phyloP scores from a whole-genome alignment of 257 asterid species.

The Vinca minor region DNA sequence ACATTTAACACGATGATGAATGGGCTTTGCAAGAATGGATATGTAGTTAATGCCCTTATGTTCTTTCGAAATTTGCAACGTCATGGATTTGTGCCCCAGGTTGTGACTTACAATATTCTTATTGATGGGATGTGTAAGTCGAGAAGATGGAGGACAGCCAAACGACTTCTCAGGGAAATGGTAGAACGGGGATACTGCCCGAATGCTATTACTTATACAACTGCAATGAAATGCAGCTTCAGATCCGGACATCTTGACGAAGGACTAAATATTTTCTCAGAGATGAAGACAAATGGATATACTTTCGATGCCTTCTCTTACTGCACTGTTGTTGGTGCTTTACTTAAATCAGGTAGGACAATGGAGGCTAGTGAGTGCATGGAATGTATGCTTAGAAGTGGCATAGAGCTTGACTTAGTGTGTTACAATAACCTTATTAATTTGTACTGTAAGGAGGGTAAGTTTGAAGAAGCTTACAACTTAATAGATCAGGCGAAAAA shows the following conservation, averaged over 20 bases:
- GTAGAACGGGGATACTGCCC: conserved; percentile 44
- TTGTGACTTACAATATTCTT: conserved; percentile 73
- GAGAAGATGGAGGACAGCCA: conserved; percentile 40
- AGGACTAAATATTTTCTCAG: conserved; percentile 54
- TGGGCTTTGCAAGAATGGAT: conserved; percentile 72
- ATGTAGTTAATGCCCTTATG: conserved; percentile 44
- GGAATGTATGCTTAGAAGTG: conserved; percentile 58
- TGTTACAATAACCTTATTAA: conserved; percentile 69
- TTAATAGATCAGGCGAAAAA: conserved; percentile 44
- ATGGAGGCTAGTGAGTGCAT: conserved; percentile 41
- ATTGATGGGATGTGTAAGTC: conserved; percentile 51
- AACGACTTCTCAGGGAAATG: conserved; percentile 56
- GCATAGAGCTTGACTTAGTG: conserved; percentile 63
- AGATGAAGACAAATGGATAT: conserved; percentile 80
- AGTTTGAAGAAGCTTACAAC: conserved; percentile 45
- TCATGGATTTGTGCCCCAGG: conserved; percentile 48
- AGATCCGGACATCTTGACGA: conserved; percentile 35
- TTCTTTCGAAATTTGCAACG: conserved; percentile 48
- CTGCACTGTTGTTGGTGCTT: conserved; percentile 65
- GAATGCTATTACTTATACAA: conserved; percentile 79
- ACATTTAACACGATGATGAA: conserved; percentile 63
- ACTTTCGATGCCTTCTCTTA: conserved; percentile 63
- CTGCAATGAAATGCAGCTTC: conserved; percentile 63
- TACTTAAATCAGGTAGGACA: conserved; percentile 46
- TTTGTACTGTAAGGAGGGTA: conserved; percentile 55